Evolutionary conservation across 345 rosid genomes (phyloP).

Genomic region (Passiflora organensis): DNA sequence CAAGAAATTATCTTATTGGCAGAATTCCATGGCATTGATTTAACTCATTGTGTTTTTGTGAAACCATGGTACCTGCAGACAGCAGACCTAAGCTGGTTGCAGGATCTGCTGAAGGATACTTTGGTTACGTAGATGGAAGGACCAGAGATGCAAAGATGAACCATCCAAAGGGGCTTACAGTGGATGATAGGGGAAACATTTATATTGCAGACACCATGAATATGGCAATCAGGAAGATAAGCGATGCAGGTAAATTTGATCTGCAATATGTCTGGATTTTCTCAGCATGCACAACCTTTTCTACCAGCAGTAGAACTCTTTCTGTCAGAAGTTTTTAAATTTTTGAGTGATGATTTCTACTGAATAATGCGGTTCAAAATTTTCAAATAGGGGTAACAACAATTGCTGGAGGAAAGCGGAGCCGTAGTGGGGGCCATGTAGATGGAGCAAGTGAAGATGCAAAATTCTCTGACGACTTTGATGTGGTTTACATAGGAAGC

Average conservation of each 20-base stretch:
- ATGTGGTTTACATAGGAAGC: conserved; percentile 91
- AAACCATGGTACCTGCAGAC: conserved; percentile 34
- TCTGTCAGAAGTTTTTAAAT: no score
- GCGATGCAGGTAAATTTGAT: conserved; percentile 55
- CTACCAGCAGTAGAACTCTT: no score
- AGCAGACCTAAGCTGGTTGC: conserved; percentile 82
- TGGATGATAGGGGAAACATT: conserved; percentile 87
- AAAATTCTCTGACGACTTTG: conserved; percentile 90
- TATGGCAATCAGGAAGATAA: conserved; percentile 89
- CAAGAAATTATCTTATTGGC: background rate
- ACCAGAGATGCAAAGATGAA: conserved; percentile 78
- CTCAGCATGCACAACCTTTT: background rate
- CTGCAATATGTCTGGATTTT: background rate
- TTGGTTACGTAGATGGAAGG: conserved; percentile 91
- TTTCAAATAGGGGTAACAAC: conserved; percentile 74
- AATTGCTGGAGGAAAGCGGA: conserved; percentile 90
- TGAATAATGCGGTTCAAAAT: conserved; percentile 14
- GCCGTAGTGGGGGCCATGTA: conserved; percentile 75
- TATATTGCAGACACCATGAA: conserved; percentile 85
- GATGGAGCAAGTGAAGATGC: conserved; percentile 99
- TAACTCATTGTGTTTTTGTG: conserved; percentile 5
- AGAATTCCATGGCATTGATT: background rate
- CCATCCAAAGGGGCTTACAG: conserved; percentile 84
- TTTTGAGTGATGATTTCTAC: conserved; percentile 6
- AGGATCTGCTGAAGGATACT: conserved; percentile 79